Conservation (phyloP, 768 basidiomycete species). For the Hygrocybe punicea region DNA sequence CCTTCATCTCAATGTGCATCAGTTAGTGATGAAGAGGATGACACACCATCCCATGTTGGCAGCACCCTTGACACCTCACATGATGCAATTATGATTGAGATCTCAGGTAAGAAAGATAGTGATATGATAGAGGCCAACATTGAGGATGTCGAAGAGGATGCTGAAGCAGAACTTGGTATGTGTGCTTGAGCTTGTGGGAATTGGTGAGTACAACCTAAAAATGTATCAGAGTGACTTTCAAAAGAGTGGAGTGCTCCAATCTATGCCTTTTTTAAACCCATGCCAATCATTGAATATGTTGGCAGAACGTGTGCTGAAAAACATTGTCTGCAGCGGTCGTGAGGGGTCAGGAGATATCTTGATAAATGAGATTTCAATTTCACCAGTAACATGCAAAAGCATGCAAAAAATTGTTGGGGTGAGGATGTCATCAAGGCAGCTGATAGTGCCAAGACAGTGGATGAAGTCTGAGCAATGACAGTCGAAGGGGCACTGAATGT, state of each 20-base stretch:
- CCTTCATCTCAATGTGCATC: too few relatives aligned
- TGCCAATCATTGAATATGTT: constrained; percentile 18
- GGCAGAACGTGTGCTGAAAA: constrained; percentile 20
- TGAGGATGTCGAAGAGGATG: too few relatives aligned
- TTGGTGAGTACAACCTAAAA: too few relatives aligned
- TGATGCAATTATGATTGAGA: too few relatives aligned
- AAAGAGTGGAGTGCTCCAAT: constrained; percentile 30
- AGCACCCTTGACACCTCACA: too few relatives aligned
- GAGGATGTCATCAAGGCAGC: constrained; percentile 16
- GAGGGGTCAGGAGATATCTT: constrained; percentile 19
- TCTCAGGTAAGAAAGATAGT: too few relatives aligned
- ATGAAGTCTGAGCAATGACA: constrained; percentile 6
- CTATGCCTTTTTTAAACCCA: constrained; percentile 36
- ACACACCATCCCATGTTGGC: too few relatives aligned
- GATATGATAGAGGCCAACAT: too few relatives aligned
- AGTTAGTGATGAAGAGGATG: too few relatives aligned
- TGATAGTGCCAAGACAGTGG: background rate
- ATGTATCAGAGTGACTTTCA: too few relatives aligned
- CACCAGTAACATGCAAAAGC: constrained; percentile 28
- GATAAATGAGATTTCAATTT: constrained; percentile 18
- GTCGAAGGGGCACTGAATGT: constrained; percentile 7
- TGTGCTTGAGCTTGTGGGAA: too few relatives aligned
- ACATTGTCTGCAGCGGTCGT: constrained; percentile 15
- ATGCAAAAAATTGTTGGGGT: constrained; percentile 37
- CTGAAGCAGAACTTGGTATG: too few relatives aligned